Conservation (phyloP, 345 rosid species). For the Pistacia integerrima region DNA sequence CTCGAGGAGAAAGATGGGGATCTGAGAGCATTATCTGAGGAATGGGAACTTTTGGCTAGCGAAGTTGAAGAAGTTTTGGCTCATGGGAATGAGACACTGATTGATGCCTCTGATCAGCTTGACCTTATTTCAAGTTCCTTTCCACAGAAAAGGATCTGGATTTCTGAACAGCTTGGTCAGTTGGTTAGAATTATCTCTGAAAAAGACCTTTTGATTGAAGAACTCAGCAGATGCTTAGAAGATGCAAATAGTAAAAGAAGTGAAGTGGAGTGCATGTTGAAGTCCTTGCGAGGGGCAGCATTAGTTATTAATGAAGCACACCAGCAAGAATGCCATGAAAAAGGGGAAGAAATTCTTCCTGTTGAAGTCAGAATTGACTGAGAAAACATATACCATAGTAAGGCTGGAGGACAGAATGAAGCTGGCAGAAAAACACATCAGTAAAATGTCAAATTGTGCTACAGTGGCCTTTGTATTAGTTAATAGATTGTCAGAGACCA, state of each 20-base stretch:
- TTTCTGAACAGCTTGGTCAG: conserved; percentile 78
- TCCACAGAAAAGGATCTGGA: conserved; percentile 81
- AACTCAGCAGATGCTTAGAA: conserved; percentile 79
- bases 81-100: conserved; percentile 66
- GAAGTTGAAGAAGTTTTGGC: conserved; percentile 76
- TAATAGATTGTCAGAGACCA: conserved; percentile 64
- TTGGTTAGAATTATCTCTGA: conserved; percentile 63
- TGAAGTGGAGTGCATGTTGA: conserved; percentile 80
- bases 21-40: conserved; percentile 53
- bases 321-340: conserved; percentile 76
- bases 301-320: conserved; percentile 83
- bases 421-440: conserved; percentile 46
- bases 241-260: conserved; percentile 67
- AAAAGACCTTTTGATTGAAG: conserved; percentile 75
- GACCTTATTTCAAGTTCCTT: conserved; percentile 62
- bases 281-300: conserved; percentile 86
- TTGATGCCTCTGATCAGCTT: conserved; percentile 70
- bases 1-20: conserved; percentile 66
- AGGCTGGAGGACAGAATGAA: conserved; percentile 64
- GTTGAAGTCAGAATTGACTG: conserved; percentile 57
- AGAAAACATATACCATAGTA: conserved; percentile 41
- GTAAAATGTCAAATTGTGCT: conserved; percentile 62
- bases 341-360: conserved; percentile 58
- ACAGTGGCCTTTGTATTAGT: conserved; percentile 78
- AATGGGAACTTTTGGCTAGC: conserved; percentile 72